phyloP scores from a whole-genome alignment of 805 yeast genomes.

The Myxozyma udenii region DNA sequence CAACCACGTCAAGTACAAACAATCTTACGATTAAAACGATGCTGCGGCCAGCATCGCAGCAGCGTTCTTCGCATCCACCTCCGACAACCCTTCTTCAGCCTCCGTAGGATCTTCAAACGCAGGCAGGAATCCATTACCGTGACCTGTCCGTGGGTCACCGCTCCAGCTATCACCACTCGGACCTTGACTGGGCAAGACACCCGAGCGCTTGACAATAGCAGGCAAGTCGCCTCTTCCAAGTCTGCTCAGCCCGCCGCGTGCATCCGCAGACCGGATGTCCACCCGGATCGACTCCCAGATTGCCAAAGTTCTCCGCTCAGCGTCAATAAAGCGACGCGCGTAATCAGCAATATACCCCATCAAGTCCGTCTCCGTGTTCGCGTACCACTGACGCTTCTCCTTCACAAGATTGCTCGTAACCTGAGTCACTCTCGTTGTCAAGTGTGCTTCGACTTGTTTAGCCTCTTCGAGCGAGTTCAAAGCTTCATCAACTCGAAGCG shows the following conservation, averaged over 20 bases:
- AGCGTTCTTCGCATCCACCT: slow-evolving; percentile 77
- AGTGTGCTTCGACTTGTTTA: slow-evolving; percentile 66
- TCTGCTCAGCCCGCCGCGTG: slow-evolving; percentile 74
- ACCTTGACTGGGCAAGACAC: slow-evolving; percentile 49
- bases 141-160: slow-evolving; percentile 50
- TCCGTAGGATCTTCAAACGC: slow-evolving; percentile 24
- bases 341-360: slow-evolving; percentile 54
- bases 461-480: slow-evolving; percentile 75
- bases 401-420: slow-evolving; percentile 81
- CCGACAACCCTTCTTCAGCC: slow-evolving; percentile 34
- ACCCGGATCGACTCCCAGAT: slow-evolving; percentile 67
- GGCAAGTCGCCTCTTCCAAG: slow-evolving; percentile 54
- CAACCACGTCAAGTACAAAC: no score
- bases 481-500: slow-evolving; percentile 87
- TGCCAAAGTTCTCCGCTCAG: slow-evolving; percentile 74
- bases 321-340: slow-evolving; percentile 72
- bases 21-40: slow-evolving; percentile 52
- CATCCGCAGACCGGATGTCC: slow-evolving; percentile 72
- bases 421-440: slow-evolving; percentile 73
- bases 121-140: slow-evolving; percentile 36
- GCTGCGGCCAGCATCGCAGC: slow-evolving; percentile 77
- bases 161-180: slow-evolving; percentile 57
- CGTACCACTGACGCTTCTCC: slow-evolving; percentile 62
- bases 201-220: slow-evolving; percentile 17
- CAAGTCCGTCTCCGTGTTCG: slow-evolving; percentile 56